phyloP scores from a whole-genome alignment of 768 basidiomycete genomes.

The Porphyrellus cyaneotinctus region DNA sequence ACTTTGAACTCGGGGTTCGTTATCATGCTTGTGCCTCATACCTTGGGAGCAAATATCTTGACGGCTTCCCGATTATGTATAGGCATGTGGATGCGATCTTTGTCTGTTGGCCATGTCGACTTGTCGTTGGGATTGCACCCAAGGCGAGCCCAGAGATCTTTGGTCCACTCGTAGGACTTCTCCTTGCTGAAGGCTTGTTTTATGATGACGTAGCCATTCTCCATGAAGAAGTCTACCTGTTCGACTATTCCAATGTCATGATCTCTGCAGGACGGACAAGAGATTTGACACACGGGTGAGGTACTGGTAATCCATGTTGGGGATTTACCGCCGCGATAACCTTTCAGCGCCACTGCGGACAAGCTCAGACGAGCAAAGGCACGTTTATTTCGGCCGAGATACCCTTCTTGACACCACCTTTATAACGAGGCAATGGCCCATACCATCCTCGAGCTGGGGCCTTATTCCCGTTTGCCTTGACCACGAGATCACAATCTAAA shows the following conservation, averaged over 20 bases:
- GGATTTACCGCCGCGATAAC: neutral
- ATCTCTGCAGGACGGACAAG: neutral
- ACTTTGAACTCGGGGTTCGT: neutral
- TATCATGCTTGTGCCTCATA: slow-evolving; percentile 8
- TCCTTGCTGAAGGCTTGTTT: slow-evolving; percentile 51
- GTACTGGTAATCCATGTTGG: neutral
- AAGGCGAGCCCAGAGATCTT: slow-evolving; percentile 50
- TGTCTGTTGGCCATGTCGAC: slow-evolving; percentile 44
- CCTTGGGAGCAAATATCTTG: slow-evolving; percentile 51
- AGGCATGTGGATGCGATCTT: slow-evolving; percentile 55
- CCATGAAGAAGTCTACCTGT: slow-evolving; percentile 54
- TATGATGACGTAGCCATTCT: slow-evolving; percentile 53
- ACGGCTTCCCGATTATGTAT: slow-evolving; percentile 35
- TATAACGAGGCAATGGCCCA: too few species aligned
- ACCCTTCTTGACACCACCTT: too few species aligned
- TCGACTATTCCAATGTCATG: slow-evolving; percentile 7
- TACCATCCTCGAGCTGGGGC: too few species aligned
- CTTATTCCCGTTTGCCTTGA: neutral
- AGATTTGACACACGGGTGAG: neutral
- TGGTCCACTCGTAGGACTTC: slow-evolving; percentile 44
- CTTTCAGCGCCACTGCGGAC: too few species aligned
- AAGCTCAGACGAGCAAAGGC: too few species aligned
- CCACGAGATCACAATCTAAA: too few species aligned
- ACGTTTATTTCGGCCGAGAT: neutral
- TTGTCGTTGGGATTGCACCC: slow-evolving; percentile 51